phyloP scores from a whole-genome alignment of 257 asterid genomes.

The Osmanthus fragrans region DNA sequence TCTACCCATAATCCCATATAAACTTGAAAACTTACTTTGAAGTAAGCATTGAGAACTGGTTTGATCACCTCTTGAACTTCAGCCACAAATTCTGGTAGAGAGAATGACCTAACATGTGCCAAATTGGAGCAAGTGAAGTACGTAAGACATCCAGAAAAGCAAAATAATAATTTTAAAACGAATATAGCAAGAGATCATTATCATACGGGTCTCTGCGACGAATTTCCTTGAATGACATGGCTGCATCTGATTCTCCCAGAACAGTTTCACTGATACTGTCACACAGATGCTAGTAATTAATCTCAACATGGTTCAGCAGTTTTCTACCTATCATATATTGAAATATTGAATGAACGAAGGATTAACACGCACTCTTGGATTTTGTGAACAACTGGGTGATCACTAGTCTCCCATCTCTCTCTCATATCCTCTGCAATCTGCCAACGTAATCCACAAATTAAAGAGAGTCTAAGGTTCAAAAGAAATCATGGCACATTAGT shows the following conservation, averaged over 20 bases:
- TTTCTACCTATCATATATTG: background rate
- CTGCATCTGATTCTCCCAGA: constrained; percentile 92
- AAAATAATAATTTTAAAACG: background rate
- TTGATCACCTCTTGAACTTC: constrained; percentile 91
- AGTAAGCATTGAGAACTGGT: constrained; percentile 89
- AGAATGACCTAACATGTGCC: constrained; percentile 60
- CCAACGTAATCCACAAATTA: constrained; percentile 20
- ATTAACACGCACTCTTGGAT: constrained; percentile 72
- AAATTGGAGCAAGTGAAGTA: constrained; percentile 6
- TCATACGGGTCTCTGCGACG: constrained; percentile 93
- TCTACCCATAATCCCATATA: background rate
- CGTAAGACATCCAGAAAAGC: background rate
- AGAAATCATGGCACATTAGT: background rate
- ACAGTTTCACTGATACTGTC: constrained; percentile 85
- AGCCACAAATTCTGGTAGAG: constrained; percentile 93
- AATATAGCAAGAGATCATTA: constrained; percentile 7
- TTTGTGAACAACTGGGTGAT: constrained; percentile 92
- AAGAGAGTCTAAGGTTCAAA: constrained; percentile 14
- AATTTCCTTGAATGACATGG: constrained; percentile 93
- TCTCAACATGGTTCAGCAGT: constrained; percentile 6
- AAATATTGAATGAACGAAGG: constrained; percentile 5
- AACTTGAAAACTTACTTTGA: constrained; percentile 58
- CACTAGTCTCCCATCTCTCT: constrained; percentile 98
- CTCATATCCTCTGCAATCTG: constrained; percentile 92
- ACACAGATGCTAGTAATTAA: constrained; percentile 27